Evolutionary conservation across 2,329 filamentous ascomycete species (phyloP), one percentile per base, ranked within the genome.

Genomic region (Trichoderma semiorbis): DNA sequence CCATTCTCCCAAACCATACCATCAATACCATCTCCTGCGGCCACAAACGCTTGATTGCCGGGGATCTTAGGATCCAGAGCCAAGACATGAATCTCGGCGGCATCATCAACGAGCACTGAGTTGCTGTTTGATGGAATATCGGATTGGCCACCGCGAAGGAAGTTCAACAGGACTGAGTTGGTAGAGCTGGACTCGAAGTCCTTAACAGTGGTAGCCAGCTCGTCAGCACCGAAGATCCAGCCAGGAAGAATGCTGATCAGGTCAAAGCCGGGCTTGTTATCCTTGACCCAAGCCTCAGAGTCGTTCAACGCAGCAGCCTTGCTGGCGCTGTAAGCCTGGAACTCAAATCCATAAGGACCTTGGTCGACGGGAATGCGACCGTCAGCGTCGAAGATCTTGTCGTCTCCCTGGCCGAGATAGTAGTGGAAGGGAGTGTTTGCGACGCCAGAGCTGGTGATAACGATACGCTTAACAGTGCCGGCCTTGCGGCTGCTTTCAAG

Each of bases 221-320:
- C 64, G 7, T 67, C 53, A 0, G 24, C 21, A 11, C 64, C 64
- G 1, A 57, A 58, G 32, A 67, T 58, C 50, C 64, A 67, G 8
- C 64, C 64, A 18, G 64, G 64, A 43, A 67, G 32, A 10, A 67
- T 67, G 32, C 64, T 67, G 18, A 67, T 67, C 3, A 67, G 64
- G 53, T 67, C 64, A 26, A 67, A 67, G 2, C 24, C 18, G 24
- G 64, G 64, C 6, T 43, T 67, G 21, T 67, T 67, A 3, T 58
- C 32, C 24, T 24, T 24, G 8, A 67, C 5, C 64, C 64, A 67
- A n/a, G 64, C 64, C 30, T 67, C 64, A 7, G 64, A 57, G 11
- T 57, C 64, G 34, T 67, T 67, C 53, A 58, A 21, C 30, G 64
- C 50, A 32, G 53, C 32, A 30, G 53, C 10, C 18, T 67, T 67